Conservation (phyloP, 108 stramenopile genomes). For the Fistulifera pelliculosa region DNA sequence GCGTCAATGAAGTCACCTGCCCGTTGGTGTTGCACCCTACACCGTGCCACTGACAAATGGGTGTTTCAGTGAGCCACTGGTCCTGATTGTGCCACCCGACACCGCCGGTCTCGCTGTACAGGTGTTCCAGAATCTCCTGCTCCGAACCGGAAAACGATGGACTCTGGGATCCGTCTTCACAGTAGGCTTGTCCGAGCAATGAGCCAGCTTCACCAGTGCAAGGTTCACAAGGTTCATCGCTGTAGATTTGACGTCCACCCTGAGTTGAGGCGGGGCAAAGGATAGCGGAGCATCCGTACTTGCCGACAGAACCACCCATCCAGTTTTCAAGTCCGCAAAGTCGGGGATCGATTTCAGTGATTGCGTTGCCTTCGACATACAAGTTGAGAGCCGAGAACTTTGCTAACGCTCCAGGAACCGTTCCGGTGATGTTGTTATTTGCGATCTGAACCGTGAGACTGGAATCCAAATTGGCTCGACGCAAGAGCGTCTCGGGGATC, state of each 20-base stretch:
- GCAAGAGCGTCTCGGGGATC: slow-evolving; percentile 31
- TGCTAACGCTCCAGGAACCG: not conserved
- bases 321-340: slow-evolving; percentile 30
- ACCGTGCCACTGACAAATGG: slow-evolving; percentile 37
- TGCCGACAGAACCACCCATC: slow-evolving; percentile 44
- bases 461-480: slow-evolving; percentile 26
- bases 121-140: slow-evolving; percentile 28
- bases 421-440: not conserved
- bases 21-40: slow-evolving; percentile 51
- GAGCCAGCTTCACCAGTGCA: slow-evolving; percentile 26
- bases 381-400: slow-evolving; percentile 29
- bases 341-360: slow-evolving; percentile 19
- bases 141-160: slow-evolving; percentile 13
- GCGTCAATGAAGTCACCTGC: slow-evolving; percentile 48
- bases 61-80: not conserved
- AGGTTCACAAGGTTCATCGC: slow-evolving; percentile 31
- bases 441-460: not conserved
- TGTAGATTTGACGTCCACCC: slow-evolving; percentile 25
- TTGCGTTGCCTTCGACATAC: slow-evolving; percentile 32
- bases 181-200: slow-evolving; percentile 29
- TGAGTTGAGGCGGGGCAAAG: slow-evolving; percentile 54
- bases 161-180: too few relatives aligned
- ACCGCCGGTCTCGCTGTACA: slow-evolving; percentile 56
- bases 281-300: slow-evolving; percentile 64
- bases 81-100: not conserved